Base-by-base conservation (phyloP, 352 stramenopile species). In the Phytophthora aleatoria region DNA sequence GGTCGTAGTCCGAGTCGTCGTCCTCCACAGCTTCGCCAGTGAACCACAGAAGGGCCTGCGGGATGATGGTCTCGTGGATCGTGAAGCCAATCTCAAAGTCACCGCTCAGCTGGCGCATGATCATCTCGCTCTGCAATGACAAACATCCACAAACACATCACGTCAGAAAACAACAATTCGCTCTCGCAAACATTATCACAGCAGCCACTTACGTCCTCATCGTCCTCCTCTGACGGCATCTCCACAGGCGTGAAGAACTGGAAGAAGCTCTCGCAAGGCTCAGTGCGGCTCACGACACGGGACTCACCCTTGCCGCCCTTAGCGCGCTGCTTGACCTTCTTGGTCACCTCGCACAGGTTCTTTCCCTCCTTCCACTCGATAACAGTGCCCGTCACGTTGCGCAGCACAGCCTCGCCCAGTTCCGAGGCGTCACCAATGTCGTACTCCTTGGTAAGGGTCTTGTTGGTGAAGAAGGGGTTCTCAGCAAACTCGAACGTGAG, bases 1-100 rank as follows among this genome's bases (percentile, higher is more conserved):
- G 77, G 43, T 92, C 81, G 69, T 94, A 94, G 15, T 95, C 83
- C 61, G 85, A 94, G 69, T 95, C 74, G 3, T 87, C 84, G 2
- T 88, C 84, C 30, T 94, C 79, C 8, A 90, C 74, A 6, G 83
- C 85, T 54, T 95, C 87, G 44, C 87, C 87, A 24, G 87, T 95
- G 73, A 94, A 95, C 87, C 87, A 95, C 54, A 95, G 74, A 61
- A 95, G 67, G 11, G 87, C 87, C 72, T 95, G 87, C 20, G 87
- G 87, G 54, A 95, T 90, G 67, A 95, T 95, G 44, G 83, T 90
- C 76, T 95, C 87, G 74, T 95, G 85, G 70, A 95, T 91, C 42
- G 85, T 87, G 57, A 95, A 93, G 16, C 87, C 87, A 48, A 95
- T 92, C 64, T 95, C 81, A 43, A 93, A 95, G 72, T 95, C 87